Evolutionary conservation across 257 asterid genomes (phyloP).

Genomic region (Petrea volubilis): DNA sequence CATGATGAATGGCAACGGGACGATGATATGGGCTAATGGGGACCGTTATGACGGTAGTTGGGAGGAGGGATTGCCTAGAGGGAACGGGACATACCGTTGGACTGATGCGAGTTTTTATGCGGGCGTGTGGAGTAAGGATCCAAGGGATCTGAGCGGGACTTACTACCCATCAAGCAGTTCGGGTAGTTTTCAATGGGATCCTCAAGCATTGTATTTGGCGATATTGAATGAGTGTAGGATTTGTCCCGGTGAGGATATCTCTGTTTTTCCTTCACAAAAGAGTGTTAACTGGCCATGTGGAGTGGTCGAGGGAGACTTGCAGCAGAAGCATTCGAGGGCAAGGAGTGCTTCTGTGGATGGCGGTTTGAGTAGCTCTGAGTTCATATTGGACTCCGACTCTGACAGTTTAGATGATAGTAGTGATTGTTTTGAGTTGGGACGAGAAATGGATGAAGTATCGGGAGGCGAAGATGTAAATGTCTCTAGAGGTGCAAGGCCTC

Average conservation of each 20-base stretch:
- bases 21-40: conserved; percentile 78
- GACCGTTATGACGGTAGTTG: conserved; percentile 80
- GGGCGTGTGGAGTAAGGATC: conserved; percentile 80
- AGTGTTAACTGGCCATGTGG: conserved; percentile 60
- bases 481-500: conserved; percentile 40
- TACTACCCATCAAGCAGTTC: conserved; percentile 67
- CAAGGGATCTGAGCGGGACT: conserved; percentile 69
- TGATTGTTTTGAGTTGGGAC: conserved; percentile 32
- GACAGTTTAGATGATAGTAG: conserved; percentile 50
- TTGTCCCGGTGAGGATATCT: conserved; percentile 49
- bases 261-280: conserved; percentile 66
- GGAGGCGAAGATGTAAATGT: conserved; percentile 37
- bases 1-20: conserved; percentile 74
- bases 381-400: conserved; percentile 54
- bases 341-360: conserved; percentile 45
- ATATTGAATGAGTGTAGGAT: conserved; percentile 52
- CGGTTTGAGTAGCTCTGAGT: conserved; percentile 41
- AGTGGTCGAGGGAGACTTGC: conserved; percentile 38
- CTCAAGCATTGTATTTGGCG: conserved; percentile 58
- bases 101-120: conserved; percentile 77
- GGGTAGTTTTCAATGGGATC: conserved; percentile 66
- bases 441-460: conserved; percentile 38
- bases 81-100: conserved; percentile 85
- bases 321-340: conserved; percentile 29
- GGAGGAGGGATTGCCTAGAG: conserved; percentile 83